Base-by-base conservation (phyloP, 2,329 filamentous ascomycete genomes). In the Sordariomycetes sp. region DNA sequence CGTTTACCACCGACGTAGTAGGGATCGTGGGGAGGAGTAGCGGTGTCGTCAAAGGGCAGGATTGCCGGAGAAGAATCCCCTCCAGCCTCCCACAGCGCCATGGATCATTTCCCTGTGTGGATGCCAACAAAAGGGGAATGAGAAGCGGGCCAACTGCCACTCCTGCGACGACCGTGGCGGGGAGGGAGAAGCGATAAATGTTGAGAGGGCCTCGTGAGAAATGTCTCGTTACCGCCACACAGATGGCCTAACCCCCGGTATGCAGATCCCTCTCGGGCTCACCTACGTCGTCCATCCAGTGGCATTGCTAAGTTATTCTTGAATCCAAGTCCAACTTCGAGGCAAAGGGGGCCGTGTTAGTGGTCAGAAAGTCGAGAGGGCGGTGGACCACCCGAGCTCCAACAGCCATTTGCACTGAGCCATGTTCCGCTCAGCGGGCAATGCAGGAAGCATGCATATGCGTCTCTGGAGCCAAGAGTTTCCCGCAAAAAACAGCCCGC, bases 1-100 rank as follows among this genome's bases (percentile, higher is more conserved):
- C 73, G 71, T 65, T 76, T 76, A 60, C 69, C 73, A 59, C 66
- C 69, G 28, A 66, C 65, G 60, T 68, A 59, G 61, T 71, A 69
- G 40, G 65, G 66, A 58, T 59, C 61, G 59, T 59, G 61, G 50
- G 63, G 56, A 61, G 56, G 34, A 57, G 48, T 54, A 34, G 60
- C 34, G 43, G 50, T 57, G 51, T 20, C 46, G 53, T 51, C 28
- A 35, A 43, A 43, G 20, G 46, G 46, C 20, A 50, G 46, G n/a
- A 20, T 50, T 25, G 24, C 56, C 46, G 43, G 43, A 55, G 53
- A 57, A 20, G 37, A 34, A 32, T 35, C 58, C 56, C 50, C 54
- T 53, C 59, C 60, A 58, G 58, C 61, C 52, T 62, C 63, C 64
- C 63, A 63, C 63, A 65, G 65, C 61, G 66, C 56, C 56, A 58